These are phyloP conservation scores for Sporisorium sorghi DNA, from an alignment of 1,284 basidiomycete genomes.

Conservation along the genomic window DNA sequence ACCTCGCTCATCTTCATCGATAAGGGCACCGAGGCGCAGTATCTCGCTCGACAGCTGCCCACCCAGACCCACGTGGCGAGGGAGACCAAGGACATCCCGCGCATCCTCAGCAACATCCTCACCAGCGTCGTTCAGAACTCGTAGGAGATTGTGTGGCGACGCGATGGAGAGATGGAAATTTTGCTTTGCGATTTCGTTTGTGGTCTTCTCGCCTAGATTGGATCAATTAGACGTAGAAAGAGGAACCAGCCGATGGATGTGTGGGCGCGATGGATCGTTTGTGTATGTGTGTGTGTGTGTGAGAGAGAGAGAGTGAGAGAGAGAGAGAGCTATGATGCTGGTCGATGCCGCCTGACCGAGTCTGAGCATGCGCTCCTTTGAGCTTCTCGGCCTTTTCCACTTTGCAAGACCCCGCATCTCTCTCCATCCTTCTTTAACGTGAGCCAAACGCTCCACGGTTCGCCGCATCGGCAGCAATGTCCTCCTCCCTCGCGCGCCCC, in stretches of 20 bases:
- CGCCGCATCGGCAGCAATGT: conserved; percentile 20
- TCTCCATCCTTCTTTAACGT: not conserved
- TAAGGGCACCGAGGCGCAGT: conserved; percentile 55
- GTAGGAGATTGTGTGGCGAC: conserved; percentile 4
- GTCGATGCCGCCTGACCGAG: too few species aligned
- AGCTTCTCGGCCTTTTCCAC: not conserved
- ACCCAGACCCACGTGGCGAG: conserved; percentile 62
- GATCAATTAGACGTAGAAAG: not conserved
- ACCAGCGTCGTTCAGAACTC: conserved; percentile 58
- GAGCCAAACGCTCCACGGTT: conserved; percentile 10
- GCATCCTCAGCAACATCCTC: conserved; percentile 61
- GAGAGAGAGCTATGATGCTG: too few species aligned
- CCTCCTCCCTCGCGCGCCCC: conserved; percentile 29
- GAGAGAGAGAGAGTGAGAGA: too few species aligned
- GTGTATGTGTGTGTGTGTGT: conserved; percentile 1
- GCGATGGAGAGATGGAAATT: not conserved
- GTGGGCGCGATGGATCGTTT: not conserved
- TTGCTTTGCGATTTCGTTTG: conserved; percentile 1
- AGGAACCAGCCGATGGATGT: not conserved
- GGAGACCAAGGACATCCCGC: conserved; percentile 61
- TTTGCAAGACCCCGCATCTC: not conserved
- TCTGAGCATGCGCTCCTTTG: not conserved
- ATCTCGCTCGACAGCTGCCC: conserved; percentile 53
- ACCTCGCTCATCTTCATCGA: conserved; percentile 66
- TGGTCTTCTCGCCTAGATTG: not conserved